Percentiles rank a stretch among this genome's conserved stretches.
phyloP scores from a whole-genome alignment of 2,329 filamentous ascomycete genomes.

The Plenodomus biglobosus region DNA sequence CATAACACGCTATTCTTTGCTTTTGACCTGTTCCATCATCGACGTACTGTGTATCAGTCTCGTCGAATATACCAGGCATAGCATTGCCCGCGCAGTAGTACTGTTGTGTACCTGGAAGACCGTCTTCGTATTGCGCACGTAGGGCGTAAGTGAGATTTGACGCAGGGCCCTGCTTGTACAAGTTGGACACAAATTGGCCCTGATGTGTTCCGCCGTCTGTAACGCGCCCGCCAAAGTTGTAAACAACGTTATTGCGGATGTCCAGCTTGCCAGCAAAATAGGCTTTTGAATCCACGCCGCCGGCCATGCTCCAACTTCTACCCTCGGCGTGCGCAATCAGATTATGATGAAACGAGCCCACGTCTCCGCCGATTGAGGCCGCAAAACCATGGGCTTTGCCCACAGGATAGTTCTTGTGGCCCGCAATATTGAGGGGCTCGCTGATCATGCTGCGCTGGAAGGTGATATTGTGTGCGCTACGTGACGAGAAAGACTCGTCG shows the following conservation, averaged over 20 bases:
- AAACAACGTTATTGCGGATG: conserved; percentile 43
- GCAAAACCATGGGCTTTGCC: conserved; percentile 29
- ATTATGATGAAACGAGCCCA: conserved; percentile 44
- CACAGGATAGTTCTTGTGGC: conserved; percentile 43
- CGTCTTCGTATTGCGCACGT: conserved; percentile 36
- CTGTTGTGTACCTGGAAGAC: conserved; percentile 36
- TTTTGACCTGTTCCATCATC: conserved; percentile 25
- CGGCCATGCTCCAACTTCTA: conserved; percentile 43
- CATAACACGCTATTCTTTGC: conserved; percentile 33
- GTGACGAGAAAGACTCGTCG: conserved; percentile 42
- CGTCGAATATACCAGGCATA: conserved; percentile 34
- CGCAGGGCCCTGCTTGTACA: conserved; percentile 40
- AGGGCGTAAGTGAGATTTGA: conserved; percentile 32
- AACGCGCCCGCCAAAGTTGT: conserved; percentile 40
- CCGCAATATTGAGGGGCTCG: conserved; percentile 42
- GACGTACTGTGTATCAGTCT: conserved; percentile 29
- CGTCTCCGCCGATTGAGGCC: conserved; percentile 35
- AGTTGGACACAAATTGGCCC: conserved; percentile 41
- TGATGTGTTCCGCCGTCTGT: conserved; percentile 41
- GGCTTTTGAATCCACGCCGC: conserved; percentile 36
- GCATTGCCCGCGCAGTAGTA: conserved; percentile 42
- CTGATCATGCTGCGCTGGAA: conserved; percentile 43
- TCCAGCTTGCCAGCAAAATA: conserved; percentile 38
- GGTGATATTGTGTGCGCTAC: conserved; percentile 40
- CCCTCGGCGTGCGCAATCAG: conserved; percentile 47